Percentiles rank a stretch among this genome's conserved stretches.
Conservation (phyloP, 208 protist species). For the Leishmania guyanensis region DNA sequence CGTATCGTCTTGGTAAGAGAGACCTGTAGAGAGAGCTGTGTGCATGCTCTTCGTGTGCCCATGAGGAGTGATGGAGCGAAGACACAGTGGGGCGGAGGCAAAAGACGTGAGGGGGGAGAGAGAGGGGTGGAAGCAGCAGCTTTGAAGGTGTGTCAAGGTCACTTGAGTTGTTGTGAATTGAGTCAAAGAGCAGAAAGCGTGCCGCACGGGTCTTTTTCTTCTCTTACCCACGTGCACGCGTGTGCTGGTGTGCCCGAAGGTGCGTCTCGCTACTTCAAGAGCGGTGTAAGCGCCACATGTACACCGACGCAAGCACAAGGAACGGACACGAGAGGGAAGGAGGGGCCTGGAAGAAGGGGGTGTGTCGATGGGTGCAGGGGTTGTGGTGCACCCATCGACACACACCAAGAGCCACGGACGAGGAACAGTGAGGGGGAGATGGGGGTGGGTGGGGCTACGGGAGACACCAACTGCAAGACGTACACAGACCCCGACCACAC, state of each 20-base stretch:
- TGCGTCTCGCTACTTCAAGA: not conserved
- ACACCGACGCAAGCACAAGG: not conserved
- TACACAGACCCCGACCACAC: not conserved
- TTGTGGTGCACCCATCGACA: not conserved
- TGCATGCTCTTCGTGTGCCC: not conserved
- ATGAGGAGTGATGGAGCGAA: not conserved
- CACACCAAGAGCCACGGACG: not conserved
- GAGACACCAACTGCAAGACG: not conserved
- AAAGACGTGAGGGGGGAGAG: not conserved
- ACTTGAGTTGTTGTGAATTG: not conserved
- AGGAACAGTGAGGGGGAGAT: no score
- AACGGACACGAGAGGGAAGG: not conserved
- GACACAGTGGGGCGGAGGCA: not conserved
- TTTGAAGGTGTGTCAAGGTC: not conserved
- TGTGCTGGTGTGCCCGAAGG: not conserved
- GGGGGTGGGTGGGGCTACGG: not conserved
- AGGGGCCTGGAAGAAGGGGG: not conserved
- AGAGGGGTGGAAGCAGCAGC: not conserved
- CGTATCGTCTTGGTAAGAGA: not conserved
- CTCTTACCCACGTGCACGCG: not conserved
- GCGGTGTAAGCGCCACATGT: not conserved
- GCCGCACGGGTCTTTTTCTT: not conserved
- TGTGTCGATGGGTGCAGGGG: not conserved
- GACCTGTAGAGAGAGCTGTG: not conserved
- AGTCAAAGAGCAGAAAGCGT: not conserved